Conservation (phyloP, 2,329 filamentous ascomycete species). For the Septoria linicola region DNA sequence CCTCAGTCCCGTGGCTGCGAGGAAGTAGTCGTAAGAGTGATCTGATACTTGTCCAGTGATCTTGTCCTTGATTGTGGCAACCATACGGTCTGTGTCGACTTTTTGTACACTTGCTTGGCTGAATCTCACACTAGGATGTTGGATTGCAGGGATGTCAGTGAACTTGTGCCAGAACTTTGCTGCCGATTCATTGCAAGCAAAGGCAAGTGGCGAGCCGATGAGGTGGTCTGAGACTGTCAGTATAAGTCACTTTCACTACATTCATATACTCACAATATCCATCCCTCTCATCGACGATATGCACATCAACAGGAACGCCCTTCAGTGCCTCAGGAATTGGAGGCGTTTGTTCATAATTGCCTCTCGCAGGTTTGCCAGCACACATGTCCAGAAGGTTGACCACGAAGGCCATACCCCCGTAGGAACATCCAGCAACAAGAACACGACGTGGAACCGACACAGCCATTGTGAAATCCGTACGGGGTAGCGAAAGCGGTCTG, state of each 20-base stretch:
- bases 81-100: conserved; percentile 63
- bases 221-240: conserved; percentile 72
- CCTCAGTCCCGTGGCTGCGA: conserved; percentile 68
- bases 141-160: conserved; percentile 65
- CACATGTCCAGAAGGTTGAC: conserved; percentile 22
- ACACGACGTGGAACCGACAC: conserved; percentile 1
- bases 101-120: conserved; percentile 64
- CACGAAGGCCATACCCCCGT: conserved; percentile 21
- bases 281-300: conserved; percentile 75
- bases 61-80: conserved; percentile 52
- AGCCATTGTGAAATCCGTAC: neutral
- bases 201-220: conserved; percentile 71
- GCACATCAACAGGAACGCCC: conserved; percentile 60
- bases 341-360: conserved; percentile 11
- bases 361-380: conserved; percentile 13
- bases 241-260: too few relatives aligned
- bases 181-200: conserved; percentile 63
- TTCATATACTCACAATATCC: conserved; percentile 67
- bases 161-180: conserved; percentile 70
- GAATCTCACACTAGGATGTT: conserved; percentile 60
- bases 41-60: conserved; percentile 32
- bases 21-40: conserved; percentile 67
- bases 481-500: neutral
- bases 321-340: conserved; percentile 17
- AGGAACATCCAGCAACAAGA: conserved; percentile 22